Evolutionary conservation across 2,329 filamentous ascomycete species (phyloP).

Genomic region (Colletotrichum graminicola): DNA sequence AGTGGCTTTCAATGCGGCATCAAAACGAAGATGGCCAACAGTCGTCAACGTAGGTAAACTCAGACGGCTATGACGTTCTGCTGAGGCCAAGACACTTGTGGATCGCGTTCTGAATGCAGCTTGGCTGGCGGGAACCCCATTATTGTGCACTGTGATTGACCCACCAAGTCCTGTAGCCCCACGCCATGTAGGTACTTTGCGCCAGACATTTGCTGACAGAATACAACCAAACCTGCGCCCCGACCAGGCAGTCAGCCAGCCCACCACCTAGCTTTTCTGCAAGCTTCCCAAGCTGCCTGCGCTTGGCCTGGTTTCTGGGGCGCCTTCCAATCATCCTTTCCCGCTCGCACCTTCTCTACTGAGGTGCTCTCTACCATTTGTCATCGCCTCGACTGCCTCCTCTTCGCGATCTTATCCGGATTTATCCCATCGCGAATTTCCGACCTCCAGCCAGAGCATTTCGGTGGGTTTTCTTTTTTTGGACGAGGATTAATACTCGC

Average conservation of each 20-base stretch:
- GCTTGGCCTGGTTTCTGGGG: constrained; percentile 17
- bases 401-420: constrained; percentile 7
- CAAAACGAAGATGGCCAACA: neutral
- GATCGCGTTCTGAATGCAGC: constrained; percentile 18
- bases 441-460: neutral
- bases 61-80: constrained; percentile 31
- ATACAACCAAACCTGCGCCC: constrained; percentile 10
- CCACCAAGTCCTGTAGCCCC: constrained; percentile 3
- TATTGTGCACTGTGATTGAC: constrained; percentile 15
- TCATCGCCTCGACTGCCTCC: constrained; percentile 17
- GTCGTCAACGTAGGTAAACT: neutral
- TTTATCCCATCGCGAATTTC: neutral
- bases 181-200: constrained; percentile 3
- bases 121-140: constrained; percentile 9
- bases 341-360: constrained; percentile 12
- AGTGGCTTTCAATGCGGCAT: neutral
- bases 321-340: constrained; percentile 31
- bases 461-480: neutral
- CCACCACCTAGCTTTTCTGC: constrained; percentile 37
- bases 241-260: neutral
- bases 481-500: neutral
- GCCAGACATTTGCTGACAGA: neutral
- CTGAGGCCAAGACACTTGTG: constrained; percentile 1
- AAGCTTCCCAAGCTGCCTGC: constrained; percentile 36
- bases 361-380: constrained; percentile 13